A percentile compares a stretch with the other conserved stretches of the same genome.
phyloP scores from a whole-genome alignment of 2,329 filamentous ascomycete genomes.

The Periconia sp. region DNA sequence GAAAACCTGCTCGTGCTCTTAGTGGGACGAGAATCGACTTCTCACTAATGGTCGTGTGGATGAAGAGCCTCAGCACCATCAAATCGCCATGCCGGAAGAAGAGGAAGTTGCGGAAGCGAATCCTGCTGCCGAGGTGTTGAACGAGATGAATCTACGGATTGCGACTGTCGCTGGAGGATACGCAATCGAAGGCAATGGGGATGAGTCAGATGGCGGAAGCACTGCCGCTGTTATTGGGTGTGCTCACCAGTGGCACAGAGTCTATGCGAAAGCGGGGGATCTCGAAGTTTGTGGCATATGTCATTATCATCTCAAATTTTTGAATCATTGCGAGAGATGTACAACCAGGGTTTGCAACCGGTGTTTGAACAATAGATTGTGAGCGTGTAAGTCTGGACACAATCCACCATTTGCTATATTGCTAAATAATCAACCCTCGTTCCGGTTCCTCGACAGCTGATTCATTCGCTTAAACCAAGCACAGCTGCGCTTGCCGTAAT shows the following conservation, averaged over 20 bases:
- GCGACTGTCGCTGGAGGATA: slow-evolving; percentile 15
- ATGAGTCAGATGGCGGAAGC: not conserved
- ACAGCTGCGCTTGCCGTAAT: no score
- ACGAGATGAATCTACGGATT: slow-evolving; percentile 13
- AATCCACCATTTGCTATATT: no score
- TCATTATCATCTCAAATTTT: slow-evolving; percentile 8
- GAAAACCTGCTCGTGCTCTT: slow-evolving; percentile 16
- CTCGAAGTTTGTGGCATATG: slow-evolving; percentile 4
- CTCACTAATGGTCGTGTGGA: slow-evolving; percentile 4
- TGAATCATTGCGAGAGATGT: slow-evolving; percentile 8
- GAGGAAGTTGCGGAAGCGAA: slow-evolving; percentile 13
- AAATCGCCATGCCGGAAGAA: slow-evolving; percentile 18
- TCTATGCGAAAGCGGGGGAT: no score
- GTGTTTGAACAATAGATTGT: slow-evolving; percentile 12
- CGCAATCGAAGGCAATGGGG: slow-evolving; percentile 8
- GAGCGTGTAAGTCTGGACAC: no score
- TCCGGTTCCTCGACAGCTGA: no score
- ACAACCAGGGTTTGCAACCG: slow-evolving; percentile 11
- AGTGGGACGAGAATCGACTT: slow-evolving; percentile 13
- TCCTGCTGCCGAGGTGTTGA: slow-evolving; percentile 9
- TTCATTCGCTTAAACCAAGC: no score
- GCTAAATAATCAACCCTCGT: no score
- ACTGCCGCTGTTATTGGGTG: slow-evolving; percentile 3
- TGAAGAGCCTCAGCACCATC: slow-evolving; percentile 1
- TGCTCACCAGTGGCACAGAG: slow-evolving; percentile 2